Evolutionary conservation across 495 filamentous ascomycete species (phyloP).

Genomic region (Penicillium waksmanii): DNA sequence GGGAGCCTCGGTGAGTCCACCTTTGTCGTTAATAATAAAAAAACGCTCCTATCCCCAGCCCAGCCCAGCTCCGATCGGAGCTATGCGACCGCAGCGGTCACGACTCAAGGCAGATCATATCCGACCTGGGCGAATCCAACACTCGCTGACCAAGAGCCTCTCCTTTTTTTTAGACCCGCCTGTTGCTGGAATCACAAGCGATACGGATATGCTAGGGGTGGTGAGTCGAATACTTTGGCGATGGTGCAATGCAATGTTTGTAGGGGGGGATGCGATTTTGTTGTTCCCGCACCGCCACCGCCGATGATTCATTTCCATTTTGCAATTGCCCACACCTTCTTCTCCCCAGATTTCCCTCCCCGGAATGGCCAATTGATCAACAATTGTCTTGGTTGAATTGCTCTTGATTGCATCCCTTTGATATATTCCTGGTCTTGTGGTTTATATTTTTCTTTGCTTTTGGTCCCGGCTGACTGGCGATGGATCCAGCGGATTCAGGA

Average conservation of each 20-base stretch:
- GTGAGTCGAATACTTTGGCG: constrained; percentile 37
- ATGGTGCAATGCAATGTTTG: constrained; percentile 37
- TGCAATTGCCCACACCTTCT: not conserved
- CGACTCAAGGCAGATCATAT: constrained; percentile 2
- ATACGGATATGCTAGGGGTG: constrained; percentile 26
- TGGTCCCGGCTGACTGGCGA: constrained; percentile 28
- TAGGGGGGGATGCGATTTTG: constrained; percentile 7
- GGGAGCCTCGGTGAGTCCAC: constrained; percentile 43
- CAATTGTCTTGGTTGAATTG: not conserved
- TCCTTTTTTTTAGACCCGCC: constrained; percentile 15
- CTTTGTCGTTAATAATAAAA: constrained; percentile 2
- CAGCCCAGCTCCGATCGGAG: constrained; percentile 2
- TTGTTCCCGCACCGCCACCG: constrained; percentile 27
- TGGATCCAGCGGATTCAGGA: constrained; percentile 48
- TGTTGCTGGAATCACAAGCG: constrained; percentile 25
- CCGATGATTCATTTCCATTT: constrained; percentile 24
- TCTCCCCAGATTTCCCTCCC: not conserved
- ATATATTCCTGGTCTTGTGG: not conserved
- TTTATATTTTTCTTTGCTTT: not conserved
- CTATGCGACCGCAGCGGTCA: not conserved
- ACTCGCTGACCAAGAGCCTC: constrained; percentile 4
- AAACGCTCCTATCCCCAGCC: constrained; percentile 1
- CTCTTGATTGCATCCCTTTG: not conserved
- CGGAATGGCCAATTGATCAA: not conserved
- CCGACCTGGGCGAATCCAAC: not conserved